phyloP scores from a whole-genome alignment of 2,329 filamentous ascomycete species.

The Aureobasidium vineae region DNA sequence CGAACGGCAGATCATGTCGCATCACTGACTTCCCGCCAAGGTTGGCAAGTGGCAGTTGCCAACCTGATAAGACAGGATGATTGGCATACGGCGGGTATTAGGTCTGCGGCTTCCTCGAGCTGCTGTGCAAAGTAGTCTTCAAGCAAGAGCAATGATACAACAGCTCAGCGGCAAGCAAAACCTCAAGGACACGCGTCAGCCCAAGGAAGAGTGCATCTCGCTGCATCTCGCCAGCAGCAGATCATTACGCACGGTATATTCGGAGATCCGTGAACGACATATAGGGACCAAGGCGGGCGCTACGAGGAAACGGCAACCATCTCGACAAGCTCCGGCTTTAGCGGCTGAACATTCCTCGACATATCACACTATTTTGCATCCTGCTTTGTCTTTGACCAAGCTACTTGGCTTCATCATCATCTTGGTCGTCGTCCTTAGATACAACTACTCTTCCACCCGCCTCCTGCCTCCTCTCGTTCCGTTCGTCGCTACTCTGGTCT shows the following conservation, averaged over 20 bases:
- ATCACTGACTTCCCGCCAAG: constrained; percentile 11
- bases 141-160: not conserved
- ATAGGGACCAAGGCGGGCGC: constrained; percentile 3
- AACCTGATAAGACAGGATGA: not conserved
- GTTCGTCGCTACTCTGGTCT: not conserved
- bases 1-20: constrained; percentile 15
- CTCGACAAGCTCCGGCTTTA: constrained; percentile 14
- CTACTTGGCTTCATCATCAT: constrained; percentile 16
- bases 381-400: constrained; percentile 21
- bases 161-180: constrained; percentile 18
- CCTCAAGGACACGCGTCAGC: constrained; percentile 3
- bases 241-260: constrained; percentile 1
- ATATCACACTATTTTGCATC: constrained; percentile 3
- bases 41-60: constrained; percentile 8
- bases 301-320: not conserved
- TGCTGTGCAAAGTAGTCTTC: not conserved
- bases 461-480: not conserved
- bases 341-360: constrained; percentile 5
- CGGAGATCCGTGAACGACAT: constrained; percentile 12
- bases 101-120: constrained; percentile 1
- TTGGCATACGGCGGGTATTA: not conserved
- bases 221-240: constrained; percentile 17
- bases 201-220: not conserved
- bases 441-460: not conserved
- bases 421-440: not conserved